phyloP scores from a whole-genome alignment of 1,139 yeast species.

The Arxiozyma telluris region DNA sequence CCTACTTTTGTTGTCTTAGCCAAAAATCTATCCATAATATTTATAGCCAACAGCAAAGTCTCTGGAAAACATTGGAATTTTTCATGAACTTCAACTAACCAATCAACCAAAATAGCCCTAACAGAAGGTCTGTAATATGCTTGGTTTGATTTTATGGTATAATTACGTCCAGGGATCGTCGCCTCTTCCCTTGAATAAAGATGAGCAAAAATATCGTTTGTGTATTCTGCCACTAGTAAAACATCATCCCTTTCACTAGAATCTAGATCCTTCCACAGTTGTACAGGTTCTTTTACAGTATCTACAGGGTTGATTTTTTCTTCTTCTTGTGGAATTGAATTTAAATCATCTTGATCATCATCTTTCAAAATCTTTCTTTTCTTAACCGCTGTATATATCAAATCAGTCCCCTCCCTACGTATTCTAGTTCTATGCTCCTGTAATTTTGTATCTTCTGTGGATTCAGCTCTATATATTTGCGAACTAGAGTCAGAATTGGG shows the following conservation, averaged over 20 bases:
- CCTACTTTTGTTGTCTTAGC: slow-evolving; percentile 69
- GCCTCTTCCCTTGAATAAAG: slow-evolving; percentile 59
- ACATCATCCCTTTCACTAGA: slow-evolving; percentile 80
- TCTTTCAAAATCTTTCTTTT: slow-evolving; percentile 1
- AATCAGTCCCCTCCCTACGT: slow-evolving; percentile 7
- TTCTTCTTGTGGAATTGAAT: not conserved
- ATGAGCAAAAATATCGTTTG: slow-evolving; percentile 71
- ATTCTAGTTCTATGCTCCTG: not conserved
- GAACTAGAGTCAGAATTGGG: not conserved
- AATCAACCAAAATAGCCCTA: slow-evolving; percentile 84
- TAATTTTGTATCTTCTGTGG: not conserved
- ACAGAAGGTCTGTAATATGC: slow-evolving; percentile 57
- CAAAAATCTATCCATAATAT: slow-evolving; percentile 84
- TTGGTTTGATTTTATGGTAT: slow-evolving; percentile 40
- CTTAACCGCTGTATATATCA: slow-evolving; percentile 1
- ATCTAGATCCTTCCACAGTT: slow-evolving; percentile 59
- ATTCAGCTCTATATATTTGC: not conserved
- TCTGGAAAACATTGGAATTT: slow-evolving; percentile 82
- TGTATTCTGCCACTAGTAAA: slow-evolving; percentile 84
- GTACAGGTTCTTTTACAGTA: not conserved
- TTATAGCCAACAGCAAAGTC: slow-evolving; percentile 76
- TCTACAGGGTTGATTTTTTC: not conserved
- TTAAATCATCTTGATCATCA: not conserved
- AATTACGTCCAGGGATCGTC: slow-evolving; percentile 68
- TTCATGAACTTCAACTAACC: slow-evolving; percentile 89